Base-by-base conservation (phyloP, 768 basidiomycete genomes). In the Termitomyces sp. region DNA sequence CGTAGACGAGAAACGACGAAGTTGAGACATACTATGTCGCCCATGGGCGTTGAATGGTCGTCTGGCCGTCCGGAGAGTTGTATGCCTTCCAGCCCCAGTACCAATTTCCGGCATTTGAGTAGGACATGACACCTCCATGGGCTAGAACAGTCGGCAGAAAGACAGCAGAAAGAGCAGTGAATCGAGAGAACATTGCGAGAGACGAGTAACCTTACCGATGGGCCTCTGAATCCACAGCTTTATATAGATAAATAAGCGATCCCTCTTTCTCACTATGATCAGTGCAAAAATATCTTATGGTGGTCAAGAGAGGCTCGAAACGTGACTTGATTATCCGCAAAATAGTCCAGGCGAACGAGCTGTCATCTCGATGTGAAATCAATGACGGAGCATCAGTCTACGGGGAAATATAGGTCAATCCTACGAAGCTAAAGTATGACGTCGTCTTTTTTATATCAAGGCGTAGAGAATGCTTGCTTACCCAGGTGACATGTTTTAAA, bases 61-160 rank as follows among this genome's bases (percentile, higher is more conserved):
- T 74, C 66, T 79, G 79, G 5, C 77, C 78, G 10, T 62, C 63
- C 12, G 77, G 74, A 7, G 71, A 67, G 66, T 80, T 75, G 67
- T 80, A 80, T 18, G 79, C 75, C 30, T 61, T 49, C 74, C 74
- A 79, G 16, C 79, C 79, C 28, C 70, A 61, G 68, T 79, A 80
- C 67, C 68, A 71, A 16, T 67, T 71, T 4, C 75, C 74, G 32
- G 67, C 73, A 52, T 72, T 76, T 16, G 69, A 65, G 68, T 78
- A 78, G n/a, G 71, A 67, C 36, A 79, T 64, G 12, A 80, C 79
- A 57, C 79, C 78, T 46, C 79, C 79, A 60, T 80, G 79, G 6
- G 77, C 77, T 35, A 72, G 61, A 14, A 64, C 76, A 6, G 61
- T 57, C 32, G 70, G 68, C 12, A 73, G 69, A 43, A 63, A 61